Evolutionary conservation across 371 early-diverging fungal species (phyloP).

Genomic region (Mortierella polycephala): DNA sequence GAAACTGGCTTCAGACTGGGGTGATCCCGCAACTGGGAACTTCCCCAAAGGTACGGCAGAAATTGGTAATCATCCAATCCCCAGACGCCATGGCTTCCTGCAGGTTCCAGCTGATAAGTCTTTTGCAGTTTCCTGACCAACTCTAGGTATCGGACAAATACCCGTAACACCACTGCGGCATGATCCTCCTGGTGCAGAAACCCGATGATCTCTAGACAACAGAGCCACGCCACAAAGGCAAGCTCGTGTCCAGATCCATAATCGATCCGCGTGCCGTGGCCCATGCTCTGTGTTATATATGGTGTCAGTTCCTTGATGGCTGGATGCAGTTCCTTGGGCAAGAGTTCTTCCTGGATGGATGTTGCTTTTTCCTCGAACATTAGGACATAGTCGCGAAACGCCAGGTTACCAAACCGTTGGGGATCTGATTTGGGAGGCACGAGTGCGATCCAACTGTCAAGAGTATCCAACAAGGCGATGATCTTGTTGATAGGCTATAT

Average conservation of each 20-base stretch:
- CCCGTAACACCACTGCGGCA: slow-evolving; percentile 75
- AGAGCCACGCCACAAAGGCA: slow-evolving; percentile 92
- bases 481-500: slow-evolving; percentile 64
- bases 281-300: slow-evolving; percentile 91
- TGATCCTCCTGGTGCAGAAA: slow-evolving; percentile 70
- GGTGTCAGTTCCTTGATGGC: slow-evolving; percentile 76
- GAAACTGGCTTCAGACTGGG: slow-evolving; percentile 78
- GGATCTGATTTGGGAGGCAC: slow-evolving; percentile 80
- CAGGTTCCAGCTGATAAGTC: slow-evolving; percentile 97
- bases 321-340: slow-evolving; percentile 56
- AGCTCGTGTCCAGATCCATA: slow-evolving; percentile 99
- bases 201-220: slow-evolving; percentile 77
- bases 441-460: slow-evolving; percentile 79
- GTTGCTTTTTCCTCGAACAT: slow-evolving; percentile 61
- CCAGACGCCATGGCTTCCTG: slow-evolving; percentile 99
- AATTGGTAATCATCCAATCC: slow-evolving; percentile 99
- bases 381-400: slow-evolving; percentile 74
- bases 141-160: slow-evolving; percentile 88
- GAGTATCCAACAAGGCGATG: slow-evolving; percentile 66
- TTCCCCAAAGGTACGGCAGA: slow-evolving; percentile 96
- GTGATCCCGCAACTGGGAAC: slow-evolving; percentile 83
- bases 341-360: slow-evolving; percentile 46
- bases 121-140: slow-evolving; percentile 86
- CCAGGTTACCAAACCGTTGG: slow-evolving; percentile 84
- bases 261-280: slow-evolving; percentile 95